phyloP scores from a whole-genome alignment of 2,329 filamentous ascomycete genomes.

The Fusarium nurragi region DNA sequence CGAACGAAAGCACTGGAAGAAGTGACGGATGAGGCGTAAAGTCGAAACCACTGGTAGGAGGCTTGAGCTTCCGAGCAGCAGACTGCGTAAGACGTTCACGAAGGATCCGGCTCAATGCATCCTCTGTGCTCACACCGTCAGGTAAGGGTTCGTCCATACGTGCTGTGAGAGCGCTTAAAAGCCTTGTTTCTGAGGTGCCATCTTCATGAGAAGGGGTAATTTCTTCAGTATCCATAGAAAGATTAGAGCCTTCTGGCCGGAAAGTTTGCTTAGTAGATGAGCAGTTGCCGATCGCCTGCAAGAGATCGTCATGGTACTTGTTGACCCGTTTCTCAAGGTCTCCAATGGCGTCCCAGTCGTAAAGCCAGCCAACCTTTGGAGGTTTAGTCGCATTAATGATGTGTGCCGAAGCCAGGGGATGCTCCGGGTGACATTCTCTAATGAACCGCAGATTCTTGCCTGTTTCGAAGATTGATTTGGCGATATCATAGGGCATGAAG shows the following conservation, averaged over 20 bases:
- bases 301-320: conserved; percentile 48
- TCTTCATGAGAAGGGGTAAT: conserved; percentile 56
- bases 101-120: conserved; percentile 54
- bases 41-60: conserved; percentile 38
- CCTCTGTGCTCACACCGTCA: conserved; percentile 37
- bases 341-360: conserved; percentile 75
- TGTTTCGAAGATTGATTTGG: conserved; percentile 78
- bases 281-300: conserved; percentile 34
- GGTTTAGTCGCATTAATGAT: conserved; percentile 58
- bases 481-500: conserved; percentile 77
- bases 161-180: conserved; percentile 32
- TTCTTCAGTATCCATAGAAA: background rate
- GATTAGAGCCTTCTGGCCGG: background rate
- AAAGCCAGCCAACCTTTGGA: conserved; percentile 73
- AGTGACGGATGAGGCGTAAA: conserved; percentile 67
- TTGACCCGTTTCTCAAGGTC: conserved; percentile 68
- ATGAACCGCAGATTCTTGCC: conserved; percentile 80
- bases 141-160: conserved; percentile 45
- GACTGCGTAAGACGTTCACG: conserved; percentile 51
- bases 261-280: background rate
- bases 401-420: conserved; percentile 69
- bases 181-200: conserved; percentile 37
- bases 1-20: conserved; percentile 76
- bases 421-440: conserved; percentile 73
- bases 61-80: conserved; percentile 42